Conservation (phyloP, 106 monocot species). For the Dioscorea alata region DNA sequence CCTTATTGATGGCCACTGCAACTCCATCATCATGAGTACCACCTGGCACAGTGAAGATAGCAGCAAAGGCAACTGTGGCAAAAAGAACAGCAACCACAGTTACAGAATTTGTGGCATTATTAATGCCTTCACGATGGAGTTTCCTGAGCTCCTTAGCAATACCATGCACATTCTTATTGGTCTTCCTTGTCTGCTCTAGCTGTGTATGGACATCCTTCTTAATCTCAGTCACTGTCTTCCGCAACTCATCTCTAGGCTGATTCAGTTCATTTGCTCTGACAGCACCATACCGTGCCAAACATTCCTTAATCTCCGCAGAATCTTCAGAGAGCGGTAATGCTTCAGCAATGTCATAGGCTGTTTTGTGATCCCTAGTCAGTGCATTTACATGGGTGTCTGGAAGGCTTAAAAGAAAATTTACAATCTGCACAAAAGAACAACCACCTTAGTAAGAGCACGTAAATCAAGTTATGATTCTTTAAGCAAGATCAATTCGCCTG, state of each 20-base stretch:
- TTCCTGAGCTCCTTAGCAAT: constrained; percentile 48
- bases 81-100: constrained; percentile 53
- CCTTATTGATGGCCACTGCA: constrained; percentile 16
- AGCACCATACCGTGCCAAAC: constrained; percentile 10
- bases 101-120: constrained; percentile 50
- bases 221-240: constrained; percentile 17
- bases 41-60: constrained; percentile 51
- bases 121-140: constrained; percentile 40
- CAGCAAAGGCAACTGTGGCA: constrained; percentile 51
- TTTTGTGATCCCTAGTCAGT: constrained; percentile 52
- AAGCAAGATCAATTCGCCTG: too few species aligned
- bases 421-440: constrained; percentile 28
- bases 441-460: too few species aligned
- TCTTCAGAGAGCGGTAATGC: constrained; percentile 51
- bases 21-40: constrained; percentile 21
- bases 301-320: constrained; percentile 20
- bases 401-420: constrained; percentile 30
- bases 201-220: constrained; percentile 28
- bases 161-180: constrained; percentile 47
- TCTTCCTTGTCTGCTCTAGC: constrained; percentile 48
- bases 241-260: constrained; percentile 15
- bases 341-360: constrained; percentile 55
- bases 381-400: constrained; percentile 51
- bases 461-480: too few species aligned
- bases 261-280: constrained; percentile 15